phyloP scores from a whole-genome alignment of 2,329 filamentous ascomycete genomes.

The Fusarium humuli region DNA sequence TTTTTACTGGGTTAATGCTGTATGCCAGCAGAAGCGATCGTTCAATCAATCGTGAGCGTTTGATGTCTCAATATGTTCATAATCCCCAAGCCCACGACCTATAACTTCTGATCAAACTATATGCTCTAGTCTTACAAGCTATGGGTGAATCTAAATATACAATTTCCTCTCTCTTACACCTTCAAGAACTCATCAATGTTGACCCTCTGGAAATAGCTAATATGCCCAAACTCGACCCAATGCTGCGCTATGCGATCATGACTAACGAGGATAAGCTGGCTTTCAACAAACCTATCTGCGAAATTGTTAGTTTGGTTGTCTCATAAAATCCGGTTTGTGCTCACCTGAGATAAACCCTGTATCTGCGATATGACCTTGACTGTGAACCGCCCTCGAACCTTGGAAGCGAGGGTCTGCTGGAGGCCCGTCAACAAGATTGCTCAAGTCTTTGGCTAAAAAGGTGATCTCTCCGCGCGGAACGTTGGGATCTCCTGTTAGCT shows the following conservation, averaged over 20 bases:
- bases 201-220: slow-evolving; percentile 71
- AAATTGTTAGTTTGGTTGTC: neutral
- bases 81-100: neutral
- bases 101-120: neutral
- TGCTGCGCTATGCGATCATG: slow-evolving; percentile 83
- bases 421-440: slow-evolving; percentile 71
- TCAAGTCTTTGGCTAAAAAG: slow-evolving; percentile 84
- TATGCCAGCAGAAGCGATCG: too few species aligned
- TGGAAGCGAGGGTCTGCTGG: slow-evolving; percentile 75
- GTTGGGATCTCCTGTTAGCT: slow-evolving; percentile 91
- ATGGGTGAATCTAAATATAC: too few species aligned
- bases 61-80: neutral
- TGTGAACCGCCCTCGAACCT: slow-evolving; percentile 79
- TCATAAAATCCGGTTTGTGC: neutral
- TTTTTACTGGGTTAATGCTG: too few species aligned
- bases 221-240: slow-evolving; percentile 75
- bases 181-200: slow-evolving; percentile 65
- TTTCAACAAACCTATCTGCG: slow-evolving; percentile 78
- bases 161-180: slow-evolving; percentile 13
- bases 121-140: neutral
- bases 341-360: slow-evolving; percentile 78
- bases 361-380: slow-evolving; percentile 81
- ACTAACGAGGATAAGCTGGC: slow-evolving; percentile 82
- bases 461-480: slow-evolving; percentile 87
- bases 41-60: too few species aligned